Conservation (phyloP, 2,329 filamentous ascomycete species). For the Verticillium isaacii region DNA sequence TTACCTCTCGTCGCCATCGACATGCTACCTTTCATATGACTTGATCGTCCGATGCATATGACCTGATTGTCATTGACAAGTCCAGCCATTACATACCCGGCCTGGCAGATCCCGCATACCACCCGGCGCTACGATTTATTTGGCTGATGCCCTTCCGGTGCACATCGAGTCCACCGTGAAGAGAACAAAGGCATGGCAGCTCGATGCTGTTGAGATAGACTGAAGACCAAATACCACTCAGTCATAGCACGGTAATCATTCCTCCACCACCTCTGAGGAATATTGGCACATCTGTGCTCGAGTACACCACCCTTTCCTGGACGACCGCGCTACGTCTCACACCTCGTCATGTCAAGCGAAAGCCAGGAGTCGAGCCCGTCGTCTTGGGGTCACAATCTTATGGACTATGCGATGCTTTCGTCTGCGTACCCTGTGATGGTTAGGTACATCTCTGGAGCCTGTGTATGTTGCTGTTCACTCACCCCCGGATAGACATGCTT, state of each 20-base stretch:
- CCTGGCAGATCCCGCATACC: not conserved
- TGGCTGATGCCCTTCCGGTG: not conserved
- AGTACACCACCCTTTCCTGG: no score
- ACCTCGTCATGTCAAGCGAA: constrained; percentile 18
- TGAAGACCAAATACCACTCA: not conserved
- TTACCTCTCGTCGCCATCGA: not conserved
- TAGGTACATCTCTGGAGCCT: constrained; percentile 30
- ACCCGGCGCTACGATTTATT: not conserved
- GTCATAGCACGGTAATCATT: not conserved
- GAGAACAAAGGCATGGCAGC: not conserved
- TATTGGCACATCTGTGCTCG: not conserved
- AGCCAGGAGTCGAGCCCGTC: constrained; percentile 6
- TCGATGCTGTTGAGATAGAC: not conserved
- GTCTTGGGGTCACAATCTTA: constrained; percentile 9
- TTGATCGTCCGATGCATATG: not conserved
- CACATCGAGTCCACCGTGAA: not conserved
- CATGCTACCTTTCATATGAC: not conserved
- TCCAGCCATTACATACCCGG: no score
- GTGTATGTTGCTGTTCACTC: constrained; percentile 22
- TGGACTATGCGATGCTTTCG: constrained; percentile 7
- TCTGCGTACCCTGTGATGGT: constrained; percentile 24
- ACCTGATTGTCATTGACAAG: no score
- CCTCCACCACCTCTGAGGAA: not conserved
- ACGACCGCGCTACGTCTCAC: not conserved
- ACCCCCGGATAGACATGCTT: no score